phyloP scores from a whole-genome alignment of 306 rosid species.

The Delonix regia region DNA sequence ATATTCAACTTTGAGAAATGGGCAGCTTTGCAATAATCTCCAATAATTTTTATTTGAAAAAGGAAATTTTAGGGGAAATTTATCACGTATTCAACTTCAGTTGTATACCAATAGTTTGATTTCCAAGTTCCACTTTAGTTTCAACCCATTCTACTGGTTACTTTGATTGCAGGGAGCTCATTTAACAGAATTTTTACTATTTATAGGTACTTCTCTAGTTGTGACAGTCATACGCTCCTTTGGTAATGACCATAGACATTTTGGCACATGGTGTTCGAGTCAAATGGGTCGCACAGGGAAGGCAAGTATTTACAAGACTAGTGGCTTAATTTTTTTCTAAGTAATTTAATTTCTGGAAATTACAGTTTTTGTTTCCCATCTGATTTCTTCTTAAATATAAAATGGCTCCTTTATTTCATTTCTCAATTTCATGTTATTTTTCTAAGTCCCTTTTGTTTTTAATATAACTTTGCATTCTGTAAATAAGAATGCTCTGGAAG shows the following conservation, averaged over 20 bases:
- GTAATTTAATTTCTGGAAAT: conserved; percentile 9
- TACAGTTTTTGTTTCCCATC: neutral
- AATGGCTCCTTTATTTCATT: conserved; percentile 8
- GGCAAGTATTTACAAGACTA: conserved; percentile 55
- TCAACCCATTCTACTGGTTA: conserved; percentile 17
- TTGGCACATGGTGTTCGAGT: conserved; percentile 78
- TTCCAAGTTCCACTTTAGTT: conserved; percentile 17
- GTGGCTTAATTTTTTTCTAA: conserved; percentile 6
- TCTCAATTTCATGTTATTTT: neutral
- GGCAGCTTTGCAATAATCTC: conserved; percentile 29
- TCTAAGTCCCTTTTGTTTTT: neutral
- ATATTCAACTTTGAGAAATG: conserved; percentile 17
- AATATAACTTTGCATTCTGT: conserved; percentile 11
- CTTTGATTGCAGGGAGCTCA: conserved; percentile 28
- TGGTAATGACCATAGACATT: conserved; percentile 86
- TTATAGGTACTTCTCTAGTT: conserved; percentile 82
- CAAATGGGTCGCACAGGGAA: conserved; percentile 88
- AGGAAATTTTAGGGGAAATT: conserved; percentile 24
- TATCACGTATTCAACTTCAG: conserved; percentile 6
- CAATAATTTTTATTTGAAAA: conserved; percentile 24
- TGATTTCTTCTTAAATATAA: conserved; percentile 1
- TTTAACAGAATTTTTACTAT: conserved; percentile 30
- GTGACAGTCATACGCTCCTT: conserved; percentile 88
- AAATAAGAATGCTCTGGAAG: conserved; percentile 20
- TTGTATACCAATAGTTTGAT: conserved; percentile 9